Base-by-base conservation (phyloP, 164 flowering plant genomes). In the Akebia trifoliata region DNA sequence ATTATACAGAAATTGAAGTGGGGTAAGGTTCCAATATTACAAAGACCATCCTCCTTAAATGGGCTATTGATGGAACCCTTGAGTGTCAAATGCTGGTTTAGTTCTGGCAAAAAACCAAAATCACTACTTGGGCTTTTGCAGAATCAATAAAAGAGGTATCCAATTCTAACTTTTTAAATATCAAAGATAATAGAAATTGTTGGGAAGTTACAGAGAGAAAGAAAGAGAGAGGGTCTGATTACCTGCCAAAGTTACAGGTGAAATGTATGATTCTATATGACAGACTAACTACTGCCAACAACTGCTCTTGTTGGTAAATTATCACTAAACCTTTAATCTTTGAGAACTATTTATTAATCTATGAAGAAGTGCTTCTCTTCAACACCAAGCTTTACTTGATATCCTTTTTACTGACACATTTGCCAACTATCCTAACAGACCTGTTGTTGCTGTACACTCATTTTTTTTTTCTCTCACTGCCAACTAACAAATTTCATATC, bases 401-500 rank as follows among this genome's bases (percentile, higher is more conserved):
- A 51, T 67, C 30, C n/a, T n/a, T 77, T 76, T 77, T 75, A 83
- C 97, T 81, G 94, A 90, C 94, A 86, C 84, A 78, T 67, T 82
- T 80, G 89, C 89, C 91, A 80, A 80, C 89, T 74, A 70, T 77
- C 55, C 68, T 60, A 75, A 67, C 78, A 71, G 74, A 59, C 72
- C 67, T 29, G n/a, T n/a, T 73, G 29, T 29, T 79, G 93, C 90
- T 88, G 88, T 82, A 79, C 88, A 88, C 88, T 83, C n/a, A n/a
- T n/a, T n/a, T 78, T 74, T 80, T 57, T 42, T 72, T 68, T 69
- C 74, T 71, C 67, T 78, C n/a, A n/a, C n/a, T 72, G 84, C 74
- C 85, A 81, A 79, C 81, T 60, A 82, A 72, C 71, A 64, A 46
- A 68, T 64, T 67, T 55, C 30, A 38, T n/a, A n/a, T n/a, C n/a